Conservation (phyloP, 2,329 filamentous ascomycete species). For the Neoarthrinium moseri region DNA sequence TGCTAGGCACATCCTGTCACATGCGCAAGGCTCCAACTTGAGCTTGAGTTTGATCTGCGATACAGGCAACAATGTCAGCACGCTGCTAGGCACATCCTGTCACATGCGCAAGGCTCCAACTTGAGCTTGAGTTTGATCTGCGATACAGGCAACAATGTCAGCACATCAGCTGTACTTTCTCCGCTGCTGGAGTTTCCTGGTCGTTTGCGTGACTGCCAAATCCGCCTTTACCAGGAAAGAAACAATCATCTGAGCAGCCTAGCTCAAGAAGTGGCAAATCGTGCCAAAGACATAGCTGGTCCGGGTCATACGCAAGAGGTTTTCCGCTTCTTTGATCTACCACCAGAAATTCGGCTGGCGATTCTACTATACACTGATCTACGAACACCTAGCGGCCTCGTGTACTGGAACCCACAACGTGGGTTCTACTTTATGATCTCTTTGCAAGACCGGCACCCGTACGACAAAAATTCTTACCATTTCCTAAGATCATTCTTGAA, state of each 20-base stretch:
- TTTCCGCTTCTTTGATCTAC: conserved; percentile 17
- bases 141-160: background rate
- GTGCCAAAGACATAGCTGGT: background rate
- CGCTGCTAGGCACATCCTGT: conserved; percentile 1
- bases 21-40: background rate
- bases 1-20: conserved; percentile 1
- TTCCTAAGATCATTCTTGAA: background rate
- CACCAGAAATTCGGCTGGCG: conserved; percentile 16
- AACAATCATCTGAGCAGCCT: background rate
- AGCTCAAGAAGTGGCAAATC: background rate
- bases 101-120: background rate
- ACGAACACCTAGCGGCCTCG: conserved; percentile 15
- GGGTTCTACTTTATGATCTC: conserved; percentile 9
- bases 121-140: background rate
- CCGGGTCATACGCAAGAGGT: background rate
- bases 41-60: background rate
- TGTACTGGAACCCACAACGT: conserved; percentile 14
- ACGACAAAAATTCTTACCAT: background rate
- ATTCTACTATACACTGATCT: conserved; percentile 22
- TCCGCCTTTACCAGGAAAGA: background rate
- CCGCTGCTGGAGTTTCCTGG: background rate
- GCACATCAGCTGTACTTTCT: background rate
- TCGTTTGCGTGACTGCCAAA: background rate
- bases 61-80: background rate
- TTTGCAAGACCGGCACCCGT: background rate